phyloP scores from a whole-genome alignment of 1,139 yeast species.

The Hyphopichia burtonii region DNA sequence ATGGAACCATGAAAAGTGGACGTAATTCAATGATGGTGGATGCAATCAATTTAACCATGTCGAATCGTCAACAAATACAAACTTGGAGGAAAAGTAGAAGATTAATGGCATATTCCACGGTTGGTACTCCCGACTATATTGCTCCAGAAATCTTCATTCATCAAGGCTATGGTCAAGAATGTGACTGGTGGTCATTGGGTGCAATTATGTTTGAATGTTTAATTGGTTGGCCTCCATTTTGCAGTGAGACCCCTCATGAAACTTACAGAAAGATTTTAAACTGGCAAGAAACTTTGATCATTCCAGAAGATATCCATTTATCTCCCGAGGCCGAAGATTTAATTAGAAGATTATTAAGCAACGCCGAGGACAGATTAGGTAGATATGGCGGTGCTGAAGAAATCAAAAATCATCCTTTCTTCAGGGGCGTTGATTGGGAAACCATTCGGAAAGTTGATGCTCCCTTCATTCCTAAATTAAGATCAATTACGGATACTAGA shows the following conservation, averaged over 20 bases:
- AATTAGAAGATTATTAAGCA: constrained; percentile 77
- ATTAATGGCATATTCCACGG: constrained; percentile 97
- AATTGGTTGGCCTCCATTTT: constrained; percentile 99
- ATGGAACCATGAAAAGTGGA: constrained; percentile 13
- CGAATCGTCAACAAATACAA: constrained; percentile 95
- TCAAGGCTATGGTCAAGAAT: constrained; percentile 98
- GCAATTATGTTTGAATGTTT: constrained; percentile 98
- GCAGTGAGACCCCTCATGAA: constrained; percentile 98
- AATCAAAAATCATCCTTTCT: constrained; percentile 88
- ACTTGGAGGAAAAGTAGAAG: constrained; percentile 98
- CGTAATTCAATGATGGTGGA: constrained; percentile 91
- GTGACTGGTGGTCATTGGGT: constrained; percentile 99
- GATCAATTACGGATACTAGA: constrained; percentile 89
- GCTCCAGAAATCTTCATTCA: constrained; percentile 97
- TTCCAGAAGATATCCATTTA: constrained; percentile 94
- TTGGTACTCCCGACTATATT: constrained; percentile 98
- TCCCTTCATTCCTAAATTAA: constrained; percentile 69
- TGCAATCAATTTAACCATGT: constrained; percentile 92
- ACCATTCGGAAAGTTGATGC: constrained; percentile 91
- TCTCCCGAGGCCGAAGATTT: constrained; percentile 94
- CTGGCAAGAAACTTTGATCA: constrained; percentile 90
- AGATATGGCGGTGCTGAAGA: constrained; percentile 93
- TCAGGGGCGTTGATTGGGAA: constrained; percentile 96
- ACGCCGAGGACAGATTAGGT: constrained; percentile 84
- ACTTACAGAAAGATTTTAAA: constrained; percentile 92